Conservation (phyloP, 345 rosid species). For the Citrus trifoliata region DNA sequence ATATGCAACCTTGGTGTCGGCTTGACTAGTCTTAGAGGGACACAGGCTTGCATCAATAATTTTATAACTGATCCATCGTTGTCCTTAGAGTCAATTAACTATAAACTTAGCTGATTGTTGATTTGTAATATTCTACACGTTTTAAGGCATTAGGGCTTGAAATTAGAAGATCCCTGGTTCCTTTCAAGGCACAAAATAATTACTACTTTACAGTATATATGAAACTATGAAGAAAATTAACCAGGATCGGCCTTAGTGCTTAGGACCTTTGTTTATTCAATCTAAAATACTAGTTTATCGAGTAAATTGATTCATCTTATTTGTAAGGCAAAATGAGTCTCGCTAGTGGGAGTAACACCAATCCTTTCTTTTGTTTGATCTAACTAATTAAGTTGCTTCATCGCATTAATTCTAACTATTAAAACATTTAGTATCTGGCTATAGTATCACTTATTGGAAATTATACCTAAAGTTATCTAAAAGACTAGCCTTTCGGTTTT, state of each 20-base stretch:
- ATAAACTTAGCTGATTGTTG: not conserved
- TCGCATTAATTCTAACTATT: not conserved
- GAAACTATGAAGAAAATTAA: too few relatives aligned
- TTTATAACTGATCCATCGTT: conserved; percentile 27
- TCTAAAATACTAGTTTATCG: too few relatives aligned
- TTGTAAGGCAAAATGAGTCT: too few relatives aligned
- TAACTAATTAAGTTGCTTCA: too few relatives aligned
- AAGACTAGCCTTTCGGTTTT: fast-evolving
- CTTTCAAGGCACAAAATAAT: not conserved
- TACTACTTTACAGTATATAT: not conserved
- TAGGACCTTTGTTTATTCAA: too few relatives aligned
- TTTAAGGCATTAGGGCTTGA: not conserved
- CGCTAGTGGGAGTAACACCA: too few relatives aligned
- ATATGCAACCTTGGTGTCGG: conserved; percentile 45
- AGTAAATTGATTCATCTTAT: too few relatives aligned
- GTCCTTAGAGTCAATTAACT: not conserved
- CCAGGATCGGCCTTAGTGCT: too few relatives aligned
- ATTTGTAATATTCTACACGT: not conserved
- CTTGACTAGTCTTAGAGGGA: conserved; percentile 49
- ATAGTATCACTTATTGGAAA: too few relatives aligned
- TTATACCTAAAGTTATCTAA: too few relatives aligned
- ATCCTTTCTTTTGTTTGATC: too few relatives aligned
- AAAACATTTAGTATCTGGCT: too few relatives aligned
- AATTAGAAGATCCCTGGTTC: not conserved
- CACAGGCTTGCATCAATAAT: conserved; percentile 24